A percentile compares a stretch with the other conserved stretches of the same genome.
Evolutionary conservation across 2,329 filamentous ascomycete genomes (phyloP).

Genomic region (Aspergillus sp.): DNA sequence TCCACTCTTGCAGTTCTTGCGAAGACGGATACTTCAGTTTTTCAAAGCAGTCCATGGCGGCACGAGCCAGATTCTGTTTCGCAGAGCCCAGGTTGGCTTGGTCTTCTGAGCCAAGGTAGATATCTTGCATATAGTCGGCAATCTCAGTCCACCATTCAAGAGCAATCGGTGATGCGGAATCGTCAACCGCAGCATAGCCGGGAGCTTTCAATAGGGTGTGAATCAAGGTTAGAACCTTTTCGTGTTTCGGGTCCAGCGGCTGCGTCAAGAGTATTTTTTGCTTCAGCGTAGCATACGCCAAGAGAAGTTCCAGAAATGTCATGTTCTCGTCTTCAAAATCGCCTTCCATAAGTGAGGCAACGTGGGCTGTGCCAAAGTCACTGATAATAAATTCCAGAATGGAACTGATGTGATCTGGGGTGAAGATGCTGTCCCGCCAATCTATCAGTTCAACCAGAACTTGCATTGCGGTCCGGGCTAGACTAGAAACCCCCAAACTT

Average conservation of each 20-base stretch:
- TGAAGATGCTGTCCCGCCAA: conserved; percentile 27
- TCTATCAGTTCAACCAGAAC: conserved; percentile 34
- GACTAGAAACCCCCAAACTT: conserved; percentile 22
- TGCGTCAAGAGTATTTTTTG: conserved; percentile 31
- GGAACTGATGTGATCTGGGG: conserved; percentile 23
- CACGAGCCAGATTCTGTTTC: conserved; percentile 39
- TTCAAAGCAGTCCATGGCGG: conserved; percentile 41
- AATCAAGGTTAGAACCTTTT: conserved; percentile 34
- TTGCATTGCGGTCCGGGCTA: conserved; percentile 33
- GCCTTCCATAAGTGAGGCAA: conserved; percentile 32
- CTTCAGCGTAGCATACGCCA: conserved; percentile 35
- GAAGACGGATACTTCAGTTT: conserved; percentile 41
- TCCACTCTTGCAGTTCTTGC: conserved; percentile 38
- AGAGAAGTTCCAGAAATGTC: conserved; percentile 40
- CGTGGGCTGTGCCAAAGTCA: conserved; percentile 31
- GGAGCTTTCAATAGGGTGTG: conserved; percentile 41
- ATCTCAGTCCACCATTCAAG: conserved; percentile 45
- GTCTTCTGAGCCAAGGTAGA: conserved; percentile 27
- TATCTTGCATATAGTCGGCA: conserved; percentile 38
- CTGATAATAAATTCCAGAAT: conserved; percentile 35
- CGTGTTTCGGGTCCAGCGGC: conserved; percentile 30
- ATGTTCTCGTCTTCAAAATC: conserved; percentile 39
- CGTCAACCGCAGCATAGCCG: conserved; percentile 41
- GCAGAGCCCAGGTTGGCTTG: conserved; percentile 27
- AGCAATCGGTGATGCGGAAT: conserved; percentile 34